Conservation (phyloP, 1,284 basidiomycete species). For the Malassezia sp. region DNA sequence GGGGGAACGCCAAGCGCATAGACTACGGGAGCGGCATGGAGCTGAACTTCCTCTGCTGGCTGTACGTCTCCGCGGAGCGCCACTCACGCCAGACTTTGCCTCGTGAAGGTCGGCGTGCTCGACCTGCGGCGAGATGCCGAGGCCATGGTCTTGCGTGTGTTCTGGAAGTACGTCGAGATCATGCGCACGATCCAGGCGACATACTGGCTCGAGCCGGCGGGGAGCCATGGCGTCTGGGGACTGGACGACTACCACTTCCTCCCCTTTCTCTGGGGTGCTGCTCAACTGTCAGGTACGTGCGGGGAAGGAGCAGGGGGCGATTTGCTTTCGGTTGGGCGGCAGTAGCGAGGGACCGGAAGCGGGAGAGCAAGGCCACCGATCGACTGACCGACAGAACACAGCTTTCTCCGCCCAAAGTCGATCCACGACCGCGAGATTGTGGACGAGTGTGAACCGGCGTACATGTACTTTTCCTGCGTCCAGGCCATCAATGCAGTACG, state of each 20-base stretch:
- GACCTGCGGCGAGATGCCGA: slow-evolving; percentile 58
- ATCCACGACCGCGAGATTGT: slow-evolving; percentile 85
- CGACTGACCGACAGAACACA: slow-evolving; percentile 81
- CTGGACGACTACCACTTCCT: slow-evolving; percentile 96
- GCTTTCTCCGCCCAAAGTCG: slow-evolving; percentile 76
- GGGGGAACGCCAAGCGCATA: slow-evolving; percentile 83
- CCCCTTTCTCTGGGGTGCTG: slow-evolving; percentile 80
- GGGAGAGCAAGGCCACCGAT: no score
- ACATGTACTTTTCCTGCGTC: slow-evolving; percentile 96
- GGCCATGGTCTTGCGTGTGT: slow-evolving; percentile 70
- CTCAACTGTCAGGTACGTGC: no score
- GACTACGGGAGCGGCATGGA: slow-evolving; percentile 99
- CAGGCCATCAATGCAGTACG: slow-evolving; percentile 92
- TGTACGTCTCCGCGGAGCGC: slow-evolving; percentile 58
- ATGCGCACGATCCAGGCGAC: slow-evolving; percentile 84
- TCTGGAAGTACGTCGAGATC: slow-evolving; percentile 59
- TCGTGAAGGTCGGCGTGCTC: slow-evolving; percentile 61
- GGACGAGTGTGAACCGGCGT: slow-evolving; percentile 81
- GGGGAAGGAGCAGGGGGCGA: no score
- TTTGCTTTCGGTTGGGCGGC: no score
- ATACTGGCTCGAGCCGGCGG: slow-evolving; percentile 97
- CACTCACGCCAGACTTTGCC: no score
- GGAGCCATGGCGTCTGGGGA: slow-evolving; percentile 96
- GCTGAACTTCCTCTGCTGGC: slow-evolving; percentile 90
- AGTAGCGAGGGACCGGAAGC: no score